Conservation (phyloP, 1,139 yeast species). For the Yueomyces sp. region DNA sequence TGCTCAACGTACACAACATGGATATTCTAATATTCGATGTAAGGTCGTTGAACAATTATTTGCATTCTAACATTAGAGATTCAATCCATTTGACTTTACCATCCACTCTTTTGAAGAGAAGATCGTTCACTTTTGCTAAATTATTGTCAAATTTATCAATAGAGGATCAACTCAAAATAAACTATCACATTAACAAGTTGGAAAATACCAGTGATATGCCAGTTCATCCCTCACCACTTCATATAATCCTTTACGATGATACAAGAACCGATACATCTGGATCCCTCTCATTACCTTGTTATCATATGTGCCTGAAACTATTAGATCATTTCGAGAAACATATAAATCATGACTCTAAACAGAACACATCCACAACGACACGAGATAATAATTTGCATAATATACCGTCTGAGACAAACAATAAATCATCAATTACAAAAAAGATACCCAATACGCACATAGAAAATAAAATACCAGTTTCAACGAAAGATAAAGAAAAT, state of each 20-base stretch:
- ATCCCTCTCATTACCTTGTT: constrained; percentile 28
- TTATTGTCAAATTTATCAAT: constrained; percentile 23
- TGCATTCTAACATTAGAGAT: constrained; percentile 36
- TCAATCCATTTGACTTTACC: constrained; percentile 67
- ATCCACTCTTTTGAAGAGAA: constrained; percentile 60
- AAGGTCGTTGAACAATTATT: constrained; percentile 56
- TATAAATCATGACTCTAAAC: constrained; percentile 16
- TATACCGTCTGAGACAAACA: too few species aligned
- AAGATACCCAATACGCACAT: too few species aligned
- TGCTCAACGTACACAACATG: constrained; percentile 1
- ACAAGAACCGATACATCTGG: constrained; percentile 23
- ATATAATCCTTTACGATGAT: constrained; percentile 20
- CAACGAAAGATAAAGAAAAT: too few species aligned
- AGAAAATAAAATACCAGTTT: too few species aligned
- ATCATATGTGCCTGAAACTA: constrained; percentile 37
- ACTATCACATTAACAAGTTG: constrained; percentile 7
- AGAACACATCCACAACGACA: not conserved
- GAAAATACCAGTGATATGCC: constrained; percentile 4
- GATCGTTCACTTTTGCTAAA: constrained; percentile 46
- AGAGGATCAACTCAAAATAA: constrained; percentile 25
- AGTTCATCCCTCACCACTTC: constrained; percentile 2
- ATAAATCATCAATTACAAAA: too few species aligned
- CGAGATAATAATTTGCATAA: too few species aligned
- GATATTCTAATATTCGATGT: constrained; percentile 43
- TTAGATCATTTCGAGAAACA: constrained; percentile 16